Conservation (phyloP, 2,329 filamentous ascomycete genomes). For the Graphilbum ipis-grandicollis region DNA sequence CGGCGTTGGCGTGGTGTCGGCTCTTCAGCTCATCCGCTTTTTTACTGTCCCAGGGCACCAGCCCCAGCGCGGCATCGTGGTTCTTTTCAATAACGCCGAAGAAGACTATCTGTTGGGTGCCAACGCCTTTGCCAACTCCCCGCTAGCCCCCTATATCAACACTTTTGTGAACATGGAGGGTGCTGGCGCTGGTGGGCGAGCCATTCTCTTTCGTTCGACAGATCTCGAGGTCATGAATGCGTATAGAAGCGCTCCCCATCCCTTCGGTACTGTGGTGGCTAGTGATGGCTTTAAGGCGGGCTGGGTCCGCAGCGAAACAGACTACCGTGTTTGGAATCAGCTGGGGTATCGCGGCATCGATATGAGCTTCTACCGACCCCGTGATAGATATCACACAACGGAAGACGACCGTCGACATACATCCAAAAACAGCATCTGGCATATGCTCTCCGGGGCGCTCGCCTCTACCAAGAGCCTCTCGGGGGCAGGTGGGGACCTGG, state of each 20-base stretch:
- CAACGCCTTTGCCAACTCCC: slow-evolving; percentile 66
- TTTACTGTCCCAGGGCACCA: slow-evolving; percentile 57
- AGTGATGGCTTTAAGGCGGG: slow-evolving; percentile 71
- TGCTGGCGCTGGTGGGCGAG: slow-evolving; percentile 77
- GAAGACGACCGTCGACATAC: slow-evolving; percentile 75
- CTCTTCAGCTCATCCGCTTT: slow-evolving; percentile 73
- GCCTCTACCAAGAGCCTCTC: slow-evolving; percentile 58
- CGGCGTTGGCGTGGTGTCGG: slow-evolving; percentile 73
- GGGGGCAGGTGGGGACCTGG: slow-evolving; percentile 46
- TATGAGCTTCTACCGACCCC: slow-evolving; percentile 76
- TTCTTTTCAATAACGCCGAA: slow-evolving; percentile 87
- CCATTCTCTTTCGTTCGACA: slow-evolving; percentile 72
- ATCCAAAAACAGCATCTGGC: slow-evolving; percentile 58
- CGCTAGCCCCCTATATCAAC: slow-evolving; percentile 61
- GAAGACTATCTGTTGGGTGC: slow-evolving; percentile 87
- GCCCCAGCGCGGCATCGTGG: slow-evolving; percentile 64
- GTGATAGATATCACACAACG: slow-evolving; percentile 77
- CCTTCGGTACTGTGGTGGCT: slow-evolving; percentile 69
- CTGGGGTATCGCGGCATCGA: slow-evolving; percentile 78
- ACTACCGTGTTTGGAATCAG: slow-evolving; percentile 70
- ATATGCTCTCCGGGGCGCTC: slow-evolving; percentile 80
- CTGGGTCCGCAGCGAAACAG: slow-evolving; percentile 69
- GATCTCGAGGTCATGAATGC: slow-evolving; percentile 72
- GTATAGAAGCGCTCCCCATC: slow-evolving; percentile 54
- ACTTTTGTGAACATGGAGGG: slow-evolving; percentile 93